Evolutionary conservation across 148 eudicot species (phyloP), one percentile per base, ranked within the genome.

Genomic region (Chenopodium album): DNA sequence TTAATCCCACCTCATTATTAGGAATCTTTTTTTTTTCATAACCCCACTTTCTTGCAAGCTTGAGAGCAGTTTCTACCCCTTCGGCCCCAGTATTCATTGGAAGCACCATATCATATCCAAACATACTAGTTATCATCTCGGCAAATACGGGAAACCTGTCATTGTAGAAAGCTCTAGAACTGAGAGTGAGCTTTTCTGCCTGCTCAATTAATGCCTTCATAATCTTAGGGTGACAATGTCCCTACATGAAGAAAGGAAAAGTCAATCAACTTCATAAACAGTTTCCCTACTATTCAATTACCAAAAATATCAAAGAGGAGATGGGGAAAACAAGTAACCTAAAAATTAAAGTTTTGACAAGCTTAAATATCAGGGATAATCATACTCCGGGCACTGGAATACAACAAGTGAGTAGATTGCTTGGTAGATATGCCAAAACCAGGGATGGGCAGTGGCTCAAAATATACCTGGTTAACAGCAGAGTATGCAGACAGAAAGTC

Each of bases 1-100:
- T 28, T 9, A 48, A 17, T 28, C 74, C 75, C 69, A 94, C 99
- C 98, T 96, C 91, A 86, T 94, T 89, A 85, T 86, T 89, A 64
- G 99, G 94, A 82, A 96, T 91, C 32, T 84, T 85, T 85, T 96
- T 96, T 91, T 96, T 92, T 87, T 89, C 90, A 83, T 96, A 92
- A 17, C 98, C 99, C 99, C 99, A 96, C 82, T 96, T 96, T 81
- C 98, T 92, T 79, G 98, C 95, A 87, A 96, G 83, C 87, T 96
- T 96, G 78, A 96, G 81, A 66, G 99, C 98, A 74, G 99, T 96
- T 89, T 96, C 99, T 54, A 96, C 99, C 54, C 95, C 99, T 90
- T 96, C 99, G 78, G 98, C 99, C 59, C 99, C 99, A 68, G 99
- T 96, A 79, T 96, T 96, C 99, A 96, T 96, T 14, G 99, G 99